Evolutionary conservation across 2,329 filamentous ascomycete genomes (phyloP).

Genomic region (Phialophora tarda): DNA sequence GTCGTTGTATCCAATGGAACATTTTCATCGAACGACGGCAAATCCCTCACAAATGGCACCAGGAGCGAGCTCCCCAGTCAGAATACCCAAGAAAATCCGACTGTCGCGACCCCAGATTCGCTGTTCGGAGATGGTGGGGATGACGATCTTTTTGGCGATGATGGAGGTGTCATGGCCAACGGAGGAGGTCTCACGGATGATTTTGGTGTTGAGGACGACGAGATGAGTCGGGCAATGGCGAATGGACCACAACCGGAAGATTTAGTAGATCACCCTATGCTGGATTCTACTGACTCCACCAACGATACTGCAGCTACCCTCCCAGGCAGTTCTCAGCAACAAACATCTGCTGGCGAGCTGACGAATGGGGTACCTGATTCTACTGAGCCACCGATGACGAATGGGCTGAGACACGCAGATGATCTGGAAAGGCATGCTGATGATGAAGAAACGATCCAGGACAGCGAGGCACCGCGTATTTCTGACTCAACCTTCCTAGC

Average conservation of each 20-base stretch:
- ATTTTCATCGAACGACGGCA: constrained; percentile 75
- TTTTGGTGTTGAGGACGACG: constrained; percentile 84
- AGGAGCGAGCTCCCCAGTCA: constrained; percentile 44
- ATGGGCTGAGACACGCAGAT: constrained; percentile 53
- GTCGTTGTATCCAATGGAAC: constrained; percentile 65
- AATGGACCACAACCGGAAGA: constrained; percentile 63
- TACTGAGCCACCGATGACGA: constrained; percentile 42
- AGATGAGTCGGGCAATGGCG: constrained; percentile 77
- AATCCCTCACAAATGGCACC: constrained; percentile 62
- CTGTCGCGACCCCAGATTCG: constrained; percentile 73
- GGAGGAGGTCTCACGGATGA: constrained; percentile 60
- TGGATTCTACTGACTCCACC: constrained; percentile 17
- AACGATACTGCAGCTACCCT: constrained; percentile 5
- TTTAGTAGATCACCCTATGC: constrained; percentile 34
- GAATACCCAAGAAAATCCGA: constrained; percentile 58
- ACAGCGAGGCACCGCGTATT: constrained; percentile 50
- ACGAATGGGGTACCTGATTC: constrained; percentile 35
- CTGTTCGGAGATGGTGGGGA: constrained; percentile 79
- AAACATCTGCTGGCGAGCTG: constrained; percentile 26
- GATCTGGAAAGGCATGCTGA: constrained; percentile 42
- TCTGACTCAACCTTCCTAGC: constrained; percentile 85
- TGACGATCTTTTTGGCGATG: constrained; percentile 88
- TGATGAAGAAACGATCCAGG: constrained; percentile 59
- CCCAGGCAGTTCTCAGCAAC: constrained; percentile 24
- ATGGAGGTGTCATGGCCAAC: constrained; percentile 58